A percentile compares a stretch with the other conserved stretches of the same genome.
These are phyloP conservation scores for Cenchrus americanus DNA, from an alignment of 176 grass and related monocot genomes.

Conservation along the genomic window DNA sequence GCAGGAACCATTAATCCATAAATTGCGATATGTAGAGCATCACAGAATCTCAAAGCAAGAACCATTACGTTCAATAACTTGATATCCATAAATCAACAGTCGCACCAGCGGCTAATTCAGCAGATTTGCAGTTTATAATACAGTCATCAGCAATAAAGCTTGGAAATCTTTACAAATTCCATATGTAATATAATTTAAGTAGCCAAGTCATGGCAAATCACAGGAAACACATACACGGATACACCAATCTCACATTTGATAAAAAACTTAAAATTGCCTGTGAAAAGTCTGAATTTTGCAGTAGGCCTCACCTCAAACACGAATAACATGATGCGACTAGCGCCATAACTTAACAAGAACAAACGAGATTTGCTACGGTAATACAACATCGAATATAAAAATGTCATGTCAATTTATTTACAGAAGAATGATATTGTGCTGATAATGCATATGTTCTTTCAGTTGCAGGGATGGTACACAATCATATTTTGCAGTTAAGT, in stretches of 20 bases:
- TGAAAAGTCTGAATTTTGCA: background rate
- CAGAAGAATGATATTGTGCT: background rate
- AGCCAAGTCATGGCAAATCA: background rate
- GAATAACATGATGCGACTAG: background rate
- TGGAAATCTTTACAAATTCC: background rate
- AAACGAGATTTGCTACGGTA: background rate
- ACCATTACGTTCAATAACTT: background rate
- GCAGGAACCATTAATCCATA: background rate
- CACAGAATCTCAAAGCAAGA: constrained; percentile 1
- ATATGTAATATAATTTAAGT: background rate
- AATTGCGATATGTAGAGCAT: background rate
- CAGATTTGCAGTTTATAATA: background rate
- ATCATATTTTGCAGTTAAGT: background rate
- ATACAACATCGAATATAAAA: background rate
- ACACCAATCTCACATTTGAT: background rate
- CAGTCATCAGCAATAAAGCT: constrained; percentile 24
- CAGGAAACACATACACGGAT: background rate
- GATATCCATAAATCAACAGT: background rate
- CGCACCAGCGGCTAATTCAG: background rate
- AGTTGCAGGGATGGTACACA: background rate
- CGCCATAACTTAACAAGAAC: background rate
- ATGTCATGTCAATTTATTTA: background rate
- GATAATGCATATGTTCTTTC: background rate
- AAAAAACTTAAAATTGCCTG: background rate
- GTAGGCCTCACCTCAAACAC: background rate